Evolutionary conservation across 108 stramenopile genomes (phyloP), one percentile per base, ranked within the genome.

Genomic region (Cafeteria roenbergensis): DNA sequence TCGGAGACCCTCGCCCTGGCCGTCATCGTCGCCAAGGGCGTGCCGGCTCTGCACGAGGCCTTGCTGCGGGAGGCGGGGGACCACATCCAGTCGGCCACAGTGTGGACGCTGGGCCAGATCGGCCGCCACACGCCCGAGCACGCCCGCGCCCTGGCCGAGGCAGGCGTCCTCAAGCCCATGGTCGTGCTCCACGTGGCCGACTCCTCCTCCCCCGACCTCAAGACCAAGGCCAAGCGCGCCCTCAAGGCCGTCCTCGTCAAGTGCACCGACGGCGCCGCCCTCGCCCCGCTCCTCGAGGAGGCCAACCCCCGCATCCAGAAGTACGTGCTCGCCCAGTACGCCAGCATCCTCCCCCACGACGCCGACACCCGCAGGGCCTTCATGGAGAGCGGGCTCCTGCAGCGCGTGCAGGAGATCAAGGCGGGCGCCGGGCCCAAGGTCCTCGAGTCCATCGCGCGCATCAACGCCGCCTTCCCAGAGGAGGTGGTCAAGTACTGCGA

Each of bases 11-110:
- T 84, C 14, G 83, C 83, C 8, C 70, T 84, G 34, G 81, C 83
- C 24, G 80, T 90, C 24, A 81, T 94, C 14, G 83, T 86, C 48
- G 63, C 87, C 21, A 91, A 93, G 80, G 89, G 81, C 0, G 75
- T 92, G 33, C 63, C 80, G 38, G 87, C 89, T 12, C 75, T 98
- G 55, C 70, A 81, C 34, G 83, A 92, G 61, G 93, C 97, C 1
- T 58, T 79, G 42, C 69, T 82, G 1, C 67, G 71, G 32, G 84
- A 84, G 75, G 77, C 80, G 21, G 84, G 82, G 71, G 84, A 84
- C 67, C 84, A 84, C 75, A 75, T 84, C 58, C 82, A 84, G 74
- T 81, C 81, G 12, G 84, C 84, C 0, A 73, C 73, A 14, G 84
- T 75, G 36, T 84, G 84, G 84, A 73, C 77, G 12, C 78, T 84